Conservation (phyloP, 192 early-diverging fungal species). For the Chytriomyces confervae region DNA sequence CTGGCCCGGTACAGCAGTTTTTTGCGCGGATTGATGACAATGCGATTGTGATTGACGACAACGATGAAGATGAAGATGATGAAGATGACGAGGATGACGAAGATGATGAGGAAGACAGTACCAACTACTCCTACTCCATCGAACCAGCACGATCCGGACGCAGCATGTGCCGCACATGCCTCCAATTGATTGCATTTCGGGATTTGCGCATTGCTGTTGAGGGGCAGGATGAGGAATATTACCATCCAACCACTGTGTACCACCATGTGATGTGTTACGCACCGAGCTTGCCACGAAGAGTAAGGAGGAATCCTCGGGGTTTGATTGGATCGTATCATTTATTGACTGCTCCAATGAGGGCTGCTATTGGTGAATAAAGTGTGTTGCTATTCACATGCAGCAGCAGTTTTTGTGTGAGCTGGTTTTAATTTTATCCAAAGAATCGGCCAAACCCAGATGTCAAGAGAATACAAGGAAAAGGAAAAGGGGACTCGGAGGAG, state of each 20-base stretch:
- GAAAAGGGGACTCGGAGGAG: no score
- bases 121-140: background rate
- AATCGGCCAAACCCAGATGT: no score
- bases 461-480: no score
- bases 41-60: background rate
- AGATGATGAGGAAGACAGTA: background rate
- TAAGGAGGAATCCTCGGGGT: background rate
- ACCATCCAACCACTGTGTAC: background rate
- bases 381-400: background rate
- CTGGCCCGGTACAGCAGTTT: background rate
- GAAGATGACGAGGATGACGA: constrained; percentile 20
- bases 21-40: background rate
- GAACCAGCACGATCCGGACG: constrained; percentile 27
- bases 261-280: constrained; percentile 15
- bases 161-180: constrained; percentile 30
- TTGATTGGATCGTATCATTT: constrained; percentile 1
- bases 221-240: background rate
- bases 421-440: no score
- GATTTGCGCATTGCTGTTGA: constrained; percentile 10
- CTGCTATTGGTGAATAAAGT: background rate
- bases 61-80: constrained; percentile 10
- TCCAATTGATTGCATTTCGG: constrained; percentile 1
- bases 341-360: background rate
- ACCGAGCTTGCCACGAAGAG: background rate
- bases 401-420: no score